A percentile compares a stretch with the other conserved stretches of the same genome.
Evolutionary conservation across 176 grass and related monocot genomes (phyloP).

Genomic region (Carex cristatella): DNA sequence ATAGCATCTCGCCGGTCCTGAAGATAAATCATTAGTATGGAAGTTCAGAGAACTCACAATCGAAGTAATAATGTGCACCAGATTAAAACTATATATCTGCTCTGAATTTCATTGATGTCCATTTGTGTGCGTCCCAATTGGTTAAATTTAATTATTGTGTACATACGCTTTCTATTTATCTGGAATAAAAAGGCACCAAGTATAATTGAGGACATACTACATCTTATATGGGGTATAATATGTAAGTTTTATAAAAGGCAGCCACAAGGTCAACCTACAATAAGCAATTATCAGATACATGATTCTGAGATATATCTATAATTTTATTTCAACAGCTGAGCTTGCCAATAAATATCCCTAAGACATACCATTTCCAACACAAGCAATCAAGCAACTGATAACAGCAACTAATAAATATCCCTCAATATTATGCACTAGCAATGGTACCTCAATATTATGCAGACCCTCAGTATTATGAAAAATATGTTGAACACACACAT

Average conservation of each 20-base stretch:
- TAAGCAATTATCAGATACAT: neutral
- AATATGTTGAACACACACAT: neutral
- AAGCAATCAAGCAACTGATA: neutral
- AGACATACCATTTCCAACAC: neutral
- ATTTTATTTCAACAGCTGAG: neutral
- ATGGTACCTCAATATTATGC: too few relatives aligned
- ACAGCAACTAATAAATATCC: neutral
- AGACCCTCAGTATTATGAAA: neutral
- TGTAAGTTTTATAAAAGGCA: neutral
- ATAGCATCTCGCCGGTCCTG: conserved; percentile 69
- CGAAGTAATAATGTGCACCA: neutral
- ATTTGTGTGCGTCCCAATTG: neutral
- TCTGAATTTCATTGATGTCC: neutral
- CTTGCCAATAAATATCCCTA: neutral
- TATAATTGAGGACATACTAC: neutral
- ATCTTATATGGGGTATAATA: too few relatives aligned
- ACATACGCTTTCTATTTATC: neutral
- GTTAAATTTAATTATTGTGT: too few relatives aligned
- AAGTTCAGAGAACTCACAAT: neutral
- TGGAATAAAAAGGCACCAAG: neutral
- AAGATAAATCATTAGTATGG: neutral
- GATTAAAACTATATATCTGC: neutral
- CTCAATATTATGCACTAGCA: too few relatives aligned
- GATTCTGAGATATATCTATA: neutral
- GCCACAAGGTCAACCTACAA: too few relatives aligned